Percentiles rank a stretch among this genome's conserved stretches.
phyloP scores from a whole-genome alignment of 306 rosid genomes.

The Rosa rugosa region DNA sequence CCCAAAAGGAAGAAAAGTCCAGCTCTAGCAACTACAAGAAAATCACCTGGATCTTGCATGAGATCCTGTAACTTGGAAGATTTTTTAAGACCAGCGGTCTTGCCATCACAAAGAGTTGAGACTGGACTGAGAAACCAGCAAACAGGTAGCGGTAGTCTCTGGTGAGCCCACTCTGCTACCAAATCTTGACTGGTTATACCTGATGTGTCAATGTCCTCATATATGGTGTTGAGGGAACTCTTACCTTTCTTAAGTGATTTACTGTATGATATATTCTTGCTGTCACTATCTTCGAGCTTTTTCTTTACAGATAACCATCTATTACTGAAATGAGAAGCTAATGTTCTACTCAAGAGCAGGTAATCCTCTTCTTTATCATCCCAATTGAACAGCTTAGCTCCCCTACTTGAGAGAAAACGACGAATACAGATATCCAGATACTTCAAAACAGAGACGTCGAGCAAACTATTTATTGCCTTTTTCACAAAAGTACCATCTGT shows the following conservation, averaged over 20 bases:
- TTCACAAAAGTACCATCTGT: slow-evolving; percentile 44
- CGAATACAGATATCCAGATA: slow-evolving; percentile 55
- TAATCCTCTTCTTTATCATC: slow-evolving; percentile 68
- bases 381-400: slow-evolving; percentile 53
- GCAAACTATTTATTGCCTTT: slow-evolving; percentile 54
- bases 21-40: slow-evolving; percentile 67
- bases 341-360: slow-evolving; percentile 48
- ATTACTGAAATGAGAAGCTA: slow-evolving; percentile 72
- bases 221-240: slow-evolving; percentile 59
- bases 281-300: slow-evolving; percentile 41
- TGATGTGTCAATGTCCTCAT: slow-evolving; percentile 68
- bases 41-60: slow-evolving; percentile 36
- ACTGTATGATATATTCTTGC: slow-evolving; percentile 31
- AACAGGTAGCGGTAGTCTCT: slow-evolving; percentile 83
- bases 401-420: slow-evolving; percentile 42
- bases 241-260: slow-evolving; percentile 41
- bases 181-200: slow-evolving; percentile 32
- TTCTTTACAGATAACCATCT: slow-evolving; percentile 80
- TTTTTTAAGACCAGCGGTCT: slow-evolving; percentile 48
- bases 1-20: slow-evolving; percentile 89
- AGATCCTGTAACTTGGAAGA: slow-evolving; percentile 35
- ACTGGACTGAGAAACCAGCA: slow-evolving; percentile 84
- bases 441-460: slow-evolving; percentile 57
- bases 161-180: slow-evolving; percentile 76
- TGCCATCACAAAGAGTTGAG: slow-evolving; percentile 60